Conservation (phyloP, 768 basidiomycete genomes). For the Tephrocybe rancida region DNA sequence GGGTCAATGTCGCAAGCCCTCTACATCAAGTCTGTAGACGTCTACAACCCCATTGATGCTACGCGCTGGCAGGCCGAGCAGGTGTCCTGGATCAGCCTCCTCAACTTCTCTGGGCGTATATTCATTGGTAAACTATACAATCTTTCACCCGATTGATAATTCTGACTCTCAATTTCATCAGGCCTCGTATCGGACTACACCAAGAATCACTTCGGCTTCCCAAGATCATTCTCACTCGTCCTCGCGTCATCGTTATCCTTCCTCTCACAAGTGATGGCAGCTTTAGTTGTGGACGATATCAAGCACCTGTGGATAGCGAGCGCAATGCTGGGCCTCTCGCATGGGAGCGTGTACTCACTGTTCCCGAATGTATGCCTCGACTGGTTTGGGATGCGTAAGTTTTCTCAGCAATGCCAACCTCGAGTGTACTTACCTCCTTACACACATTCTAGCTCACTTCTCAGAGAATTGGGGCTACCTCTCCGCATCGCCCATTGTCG, state of each 20-base stretch:
- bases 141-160: not conserved
- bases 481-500: conserved; percentile 71
- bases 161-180: not conserved
- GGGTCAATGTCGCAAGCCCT: conserved; percentile 73
- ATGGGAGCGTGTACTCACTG: conserved; percentile 73
- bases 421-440: not conserved
- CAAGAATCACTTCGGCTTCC: conserved; percentile 57
- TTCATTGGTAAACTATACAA: conserved; percentile 56
- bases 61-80: conserved; percentile 81
- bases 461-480: conserved; percentile 88
- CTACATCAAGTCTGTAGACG: conserved; percentile 57
- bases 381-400: conserved; percentile 82
- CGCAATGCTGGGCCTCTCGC: conserved; percentile 58
- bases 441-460: conserved; percentile 54
- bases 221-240: conserved; percentile 70
- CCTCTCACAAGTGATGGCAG: conserved; percentile 66
- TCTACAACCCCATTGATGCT: conserved; percentile 69
- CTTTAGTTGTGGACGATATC: conserved; percentile 57
- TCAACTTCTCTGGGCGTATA: conserved; percentile 81
- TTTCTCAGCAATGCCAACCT: too few species aligned
- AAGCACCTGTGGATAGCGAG: conserved; percentile 67
- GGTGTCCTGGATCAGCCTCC: conserved; percentile 80
- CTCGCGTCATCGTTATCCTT: conserved; percentile 71
- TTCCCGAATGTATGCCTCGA: conserved; percentile 80
- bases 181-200: conserved; percentile 71